These are phyloP conservation scores for Pseudonitzschia multiseries DNA, from an alignment of 108 stramenopile genomes.

Conservation along the genomic window DNA sequence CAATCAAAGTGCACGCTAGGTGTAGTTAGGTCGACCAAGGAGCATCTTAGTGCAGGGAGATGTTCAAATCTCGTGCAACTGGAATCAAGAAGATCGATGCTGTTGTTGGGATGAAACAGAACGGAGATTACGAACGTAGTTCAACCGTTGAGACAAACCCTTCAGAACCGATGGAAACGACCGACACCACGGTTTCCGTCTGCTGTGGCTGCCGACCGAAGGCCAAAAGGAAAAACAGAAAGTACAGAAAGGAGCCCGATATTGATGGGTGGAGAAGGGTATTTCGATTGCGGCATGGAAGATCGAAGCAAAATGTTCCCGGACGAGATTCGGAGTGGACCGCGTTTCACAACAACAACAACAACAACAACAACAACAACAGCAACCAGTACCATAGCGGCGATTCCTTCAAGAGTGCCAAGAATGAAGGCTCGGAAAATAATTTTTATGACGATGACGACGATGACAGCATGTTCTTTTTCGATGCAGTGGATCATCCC, in stretches of 20 bases:
- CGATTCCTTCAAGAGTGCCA: neutral
- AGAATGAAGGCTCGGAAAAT: too few species aligned
- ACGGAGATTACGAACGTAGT: neutral
- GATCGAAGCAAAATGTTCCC: neutral
- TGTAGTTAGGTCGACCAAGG: too few species aligned
- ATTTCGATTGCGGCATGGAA: neutral
- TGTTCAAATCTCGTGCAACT: neutral
- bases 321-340: constrained; percentile 4
- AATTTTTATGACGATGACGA: neutral
- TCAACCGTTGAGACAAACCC: neutral
- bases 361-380: neutral
- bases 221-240: constrained; percentile 2
- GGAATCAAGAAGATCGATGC: neutral
- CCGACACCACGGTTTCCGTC: neutral
- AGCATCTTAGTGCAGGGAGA: neutral
- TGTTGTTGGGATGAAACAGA: neutral
- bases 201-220: constrained; percentile 19
- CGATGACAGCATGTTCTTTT: constrained; percentile 23
- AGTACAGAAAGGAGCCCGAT: neutral
- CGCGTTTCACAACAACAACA: neutral
- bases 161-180: neutral
- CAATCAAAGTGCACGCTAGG: too few species aligned
- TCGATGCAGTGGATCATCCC: constrained; percentile 38
- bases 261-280: neutral
- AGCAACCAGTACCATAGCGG: neutral